Percentiles rank a stretch among this genome's conserved stretches.
Conservation (phyloP, 306 rosid genomes). For the Inga leiocalycina region DNA sequence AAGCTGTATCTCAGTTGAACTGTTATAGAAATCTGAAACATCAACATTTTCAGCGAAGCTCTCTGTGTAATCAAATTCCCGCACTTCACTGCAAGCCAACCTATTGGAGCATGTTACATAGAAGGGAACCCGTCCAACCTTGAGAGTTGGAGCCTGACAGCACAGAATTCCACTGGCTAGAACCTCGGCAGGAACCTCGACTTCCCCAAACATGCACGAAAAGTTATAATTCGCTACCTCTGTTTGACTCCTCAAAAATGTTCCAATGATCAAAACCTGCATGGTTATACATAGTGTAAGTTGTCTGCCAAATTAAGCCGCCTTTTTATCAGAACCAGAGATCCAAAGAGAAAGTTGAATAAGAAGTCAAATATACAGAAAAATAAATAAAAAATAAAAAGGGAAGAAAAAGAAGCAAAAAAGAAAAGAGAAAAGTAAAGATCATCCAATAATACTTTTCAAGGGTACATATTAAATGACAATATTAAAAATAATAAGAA, state of each 20-base stretch:
- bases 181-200: conserved; percentile 83
- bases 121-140: conserved; percentile 75
- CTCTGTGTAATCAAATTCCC: conserved; percentile 70
- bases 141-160: conserved; percentile 80
- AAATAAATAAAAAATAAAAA: not conserved
- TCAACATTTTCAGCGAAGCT: conserved; percentile 48
- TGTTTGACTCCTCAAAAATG: conserved; percentile 59
- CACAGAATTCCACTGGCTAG: conserved; percentile 72
- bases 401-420: not conserved
- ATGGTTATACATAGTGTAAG: conserved; percentile 22
- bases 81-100: conserved; percentile 89
- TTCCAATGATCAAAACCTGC: conserved; percentile 79
- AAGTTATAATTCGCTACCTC: conserved; percentile 56
- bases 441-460: conserved; percentile 27
- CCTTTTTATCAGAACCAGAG: conserved; percentile 13
- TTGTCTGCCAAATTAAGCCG: conserved; percentile 22
- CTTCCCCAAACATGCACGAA: conserved; percentile 97
- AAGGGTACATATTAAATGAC: conserved; percentile 5
- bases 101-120: conserved; percentile 86
- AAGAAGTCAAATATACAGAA: conserved; percentile 1
- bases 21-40: conserved; percentile 40
- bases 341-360: conserved; percentile 16
- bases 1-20: conserved; percentile 50
- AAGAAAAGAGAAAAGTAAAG: not conserved
- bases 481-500: not conserved